Evolutionary conservation across 768 basidiomycete species (phyloP), one percentile per base, ranked within the genome.

Genomic region (Boletus vermiculosoides): DNA sequence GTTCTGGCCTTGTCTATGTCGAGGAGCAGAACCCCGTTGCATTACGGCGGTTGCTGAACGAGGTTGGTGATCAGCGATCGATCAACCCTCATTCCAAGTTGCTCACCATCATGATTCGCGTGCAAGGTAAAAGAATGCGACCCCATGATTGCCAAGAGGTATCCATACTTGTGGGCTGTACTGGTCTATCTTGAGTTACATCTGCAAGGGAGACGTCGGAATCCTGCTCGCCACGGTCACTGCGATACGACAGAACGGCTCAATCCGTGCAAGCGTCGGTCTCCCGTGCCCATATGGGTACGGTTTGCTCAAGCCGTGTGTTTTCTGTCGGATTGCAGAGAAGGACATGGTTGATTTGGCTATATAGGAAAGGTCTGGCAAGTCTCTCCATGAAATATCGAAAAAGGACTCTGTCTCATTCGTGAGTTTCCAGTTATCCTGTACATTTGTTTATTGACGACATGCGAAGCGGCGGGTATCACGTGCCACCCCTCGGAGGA

Each of bases 101-200:
- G 30, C 42, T 40, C 39, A 28, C 5, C 40, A 39, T 55, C 5
- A 11, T 52, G n/a, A 54, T 28, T 28, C 23, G 13, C 4, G 23
- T 20, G 18, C 18, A 54, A 64, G 64, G 28, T 63, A 2, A 66
- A 59, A 48, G 54, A 36, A 22, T 15, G 13, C 9, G 25, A 68
- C 6, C 58, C 56, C 11, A 55, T 25, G 8, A 25, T 67, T 30
- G 28, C 54, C 12, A 51, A 39, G 52, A 59, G 40, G 50, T 67
- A 66, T 18, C 55, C 62, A 0, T 52, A 60, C 28, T 44, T 47
- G 0, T 67, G 66, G 63, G 54, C 57, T 2, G 56, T 63, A 6
- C 11, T 63, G 28, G 59, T 54, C 37, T 66, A 66, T 57, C 37
- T 56, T 6, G 58, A 58, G 12, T 23, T 56, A 16, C 57, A 68